Conservation (phyloP, 352 stramenopile genomes). For the Globisporangium perplexum region DNA sequence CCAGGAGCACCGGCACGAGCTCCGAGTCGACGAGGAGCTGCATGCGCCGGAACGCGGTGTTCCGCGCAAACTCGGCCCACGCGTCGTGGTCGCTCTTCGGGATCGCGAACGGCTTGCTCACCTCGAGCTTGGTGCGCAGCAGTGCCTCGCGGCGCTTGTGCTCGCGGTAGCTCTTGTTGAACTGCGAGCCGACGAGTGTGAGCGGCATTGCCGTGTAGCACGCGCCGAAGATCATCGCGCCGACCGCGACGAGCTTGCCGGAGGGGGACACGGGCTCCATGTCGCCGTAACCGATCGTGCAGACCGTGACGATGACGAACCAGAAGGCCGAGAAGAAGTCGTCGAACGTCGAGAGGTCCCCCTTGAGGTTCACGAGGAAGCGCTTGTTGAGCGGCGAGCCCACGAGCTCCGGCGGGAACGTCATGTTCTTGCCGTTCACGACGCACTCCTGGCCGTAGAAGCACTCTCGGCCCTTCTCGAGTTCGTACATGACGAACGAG, state of each 20-base stretch:
- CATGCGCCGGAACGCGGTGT: constrained; percentile 43
- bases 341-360: constrained; percentile 62
- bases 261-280: constrained; percentile 64
- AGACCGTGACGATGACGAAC: constrained; percentile 80
- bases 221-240: constrained; percentile 78
- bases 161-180: constrained; percentile 79
- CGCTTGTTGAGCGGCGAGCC: constrained; percentile 56
- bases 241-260: constrained; percentile 64
- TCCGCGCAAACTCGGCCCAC: constrained; percentile 48
- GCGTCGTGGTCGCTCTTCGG: constrained; percentile 28
- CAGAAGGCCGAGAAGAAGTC: constrained; percentile 82
- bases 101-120: constrained; percentile 57
- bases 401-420: constrained; percentile 37
- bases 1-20: constrained; percentile 37
- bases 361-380: constrained; percentile 66
- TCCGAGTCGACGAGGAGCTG: constrained; percentile 25
- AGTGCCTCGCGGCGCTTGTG: constrained; percentile 71
- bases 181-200: constrained; percentile 73
- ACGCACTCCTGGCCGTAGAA: constrained; percentile 69
- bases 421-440: constrained; percentile 53
- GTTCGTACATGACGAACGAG: constrained; percentile 74
- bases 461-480: constrained; percentile 73
- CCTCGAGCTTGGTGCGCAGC: constrained; percentile 62
- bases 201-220: constrained; percentile 81
- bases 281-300: constrained; percentile 70